Conservation (phyloP, 2,329 filamentous ascomycete genomes). For the Fusarium brevicatenulatum region DNA sequence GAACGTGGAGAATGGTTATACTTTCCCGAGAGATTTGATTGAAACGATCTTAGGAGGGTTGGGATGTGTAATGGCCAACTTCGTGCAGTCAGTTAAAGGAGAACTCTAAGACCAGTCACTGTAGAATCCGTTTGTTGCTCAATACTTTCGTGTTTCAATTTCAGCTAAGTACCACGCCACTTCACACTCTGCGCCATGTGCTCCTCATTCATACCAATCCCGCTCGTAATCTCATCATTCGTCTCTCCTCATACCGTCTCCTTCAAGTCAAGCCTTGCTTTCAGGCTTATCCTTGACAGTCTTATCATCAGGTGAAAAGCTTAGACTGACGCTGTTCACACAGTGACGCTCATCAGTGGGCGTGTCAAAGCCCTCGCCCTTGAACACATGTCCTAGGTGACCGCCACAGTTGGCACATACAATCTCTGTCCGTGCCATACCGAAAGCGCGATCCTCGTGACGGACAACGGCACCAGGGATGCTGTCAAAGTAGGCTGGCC, state of each 20-base stretch:
- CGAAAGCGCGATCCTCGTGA: slow-evolving; percentile 78
- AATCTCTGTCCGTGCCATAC: slow-evolving; percentile 92
- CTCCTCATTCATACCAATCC: not conserved
- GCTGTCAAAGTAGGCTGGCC: slow-evolving; percentile 98
- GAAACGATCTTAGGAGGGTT: not conserved
- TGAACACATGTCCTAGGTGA: slow-evolving; percentile 93
- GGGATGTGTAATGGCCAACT: not conserved
- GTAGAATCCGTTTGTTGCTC: not conserved
- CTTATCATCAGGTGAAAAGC: slow-evolving; percentile 76
- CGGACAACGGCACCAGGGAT: slow-evolving; percentile 89
- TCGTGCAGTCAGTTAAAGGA: not conserved
- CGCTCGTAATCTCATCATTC: not conserved
- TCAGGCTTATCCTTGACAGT: slow-evolving; percentile 48
- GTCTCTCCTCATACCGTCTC: not conserved
- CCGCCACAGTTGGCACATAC: slow-evolving; percentile 95
- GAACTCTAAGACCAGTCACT: not conserved
- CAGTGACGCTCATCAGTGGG: slow-evolving; percentile 97
- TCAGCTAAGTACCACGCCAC: not conserved
- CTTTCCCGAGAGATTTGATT: slow-evolving; percentile 42
- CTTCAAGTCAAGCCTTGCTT: slow-evolving; percentile 48
- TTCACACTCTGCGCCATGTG: not conserved
- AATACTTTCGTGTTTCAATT: not conserved
- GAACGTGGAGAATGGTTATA: slow-evolving; percentile 36
- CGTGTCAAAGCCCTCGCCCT: slow-evolving; percentile 84
- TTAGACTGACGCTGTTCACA: slow-evolving; percentile 92